Evolutionary conservation across 2,329 filamentous ascomycete genomes (phyloP).

Genomic region (Rhynchosporium graminicola): DNA sequence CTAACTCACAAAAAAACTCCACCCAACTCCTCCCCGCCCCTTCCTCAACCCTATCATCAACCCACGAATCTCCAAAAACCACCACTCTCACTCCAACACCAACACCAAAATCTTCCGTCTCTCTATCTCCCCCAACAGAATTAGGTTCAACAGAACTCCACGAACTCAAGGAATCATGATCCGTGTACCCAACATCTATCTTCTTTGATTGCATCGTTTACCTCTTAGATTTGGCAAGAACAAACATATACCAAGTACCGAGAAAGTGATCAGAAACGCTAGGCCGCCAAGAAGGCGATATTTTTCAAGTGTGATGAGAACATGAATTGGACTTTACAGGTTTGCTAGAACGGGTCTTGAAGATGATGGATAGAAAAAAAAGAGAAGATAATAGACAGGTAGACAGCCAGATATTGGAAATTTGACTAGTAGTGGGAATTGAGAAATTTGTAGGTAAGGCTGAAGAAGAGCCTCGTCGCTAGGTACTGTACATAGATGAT

Average conservation of each 20-base stretch:
- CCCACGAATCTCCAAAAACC: constrained; percentile 40
- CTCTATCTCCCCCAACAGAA: constrained; percentile 9
- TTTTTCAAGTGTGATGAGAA: too few relatives aligned
- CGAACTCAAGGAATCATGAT: constrained; percentile 26
- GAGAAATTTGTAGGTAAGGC: neutral
- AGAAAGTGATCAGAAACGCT: constrained; percentile 30
- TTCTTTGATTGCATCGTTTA: constrained; percentile 30
- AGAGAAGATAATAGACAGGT: neutral
- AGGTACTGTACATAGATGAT: neutral
- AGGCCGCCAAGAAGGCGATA: constrained; percentile 9
- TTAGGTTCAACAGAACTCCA: constrained; percentile 19
- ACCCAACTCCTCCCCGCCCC: constrained; percentile 37
- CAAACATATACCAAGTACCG: constrained; percentile 29
- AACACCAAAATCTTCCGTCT: constrained; percentile 5
- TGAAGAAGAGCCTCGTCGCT: neutral
- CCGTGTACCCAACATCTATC: constrained; percentile 26
- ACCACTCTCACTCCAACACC: constrained; percentile 33
- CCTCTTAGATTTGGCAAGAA: constrained; percentile 28
- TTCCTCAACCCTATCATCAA: constrained; percentile 31
- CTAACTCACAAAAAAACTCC: constrained; percentile 37
- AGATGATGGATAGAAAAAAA: too few relatives aligned
- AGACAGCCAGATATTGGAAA: neutral
- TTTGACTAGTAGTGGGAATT: neutral
- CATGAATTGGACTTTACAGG: too few relatives aligned
- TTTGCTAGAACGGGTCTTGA: neutral